A percentile compares a stretch with the other conserved stretches of the same genome.
Conservation (phyloP, 1,139 yeast species). For the Nadsonia commutata region DNA sequence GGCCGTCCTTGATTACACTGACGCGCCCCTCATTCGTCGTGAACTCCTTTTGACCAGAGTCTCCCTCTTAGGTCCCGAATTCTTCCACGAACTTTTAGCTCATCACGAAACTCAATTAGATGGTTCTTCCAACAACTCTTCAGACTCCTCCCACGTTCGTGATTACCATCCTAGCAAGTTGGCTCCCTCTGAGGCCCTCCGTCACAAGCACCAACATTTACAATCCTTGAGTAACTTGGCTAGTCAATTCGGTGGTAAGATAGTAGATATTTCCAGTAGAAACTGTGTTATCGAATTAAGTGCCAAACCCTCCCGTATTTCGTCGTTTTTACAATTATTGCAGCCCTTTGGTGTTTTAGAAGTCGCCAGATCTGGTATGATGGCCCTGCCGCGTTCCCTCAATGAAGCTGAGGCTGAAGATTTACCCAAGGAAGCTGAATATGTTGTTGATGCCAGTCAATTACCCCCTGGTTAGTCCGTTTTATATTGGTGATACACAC, state of each 20-base stretch:
- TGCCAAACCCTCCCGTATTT: slow-evolving; percentile 84
- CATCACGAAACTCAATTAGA: slow-evolving; percentile 48
- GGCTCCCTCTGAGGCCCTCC: slow-evolving; percentile 81
- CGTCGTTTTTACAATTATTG: slow-evolving; percentile 72
- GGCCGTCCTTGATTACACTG: slow-evolving; percentile 89
- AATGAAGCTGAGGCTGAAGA: slow-evolving; percentile 37
- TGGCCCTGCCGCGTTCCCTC: slow-evolving; percentile 96
- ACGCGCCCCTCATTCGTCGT: slow-evolving; percentile 79
- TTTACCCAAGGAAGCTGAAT: slow-evolving; percentile 48
- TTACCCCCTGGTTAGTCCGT: slow-evolving; percentile 74
- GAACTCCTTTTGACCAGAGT: slow-evolving; percentile 85
- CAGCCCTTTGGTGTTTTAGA: slow-evolving; percentile 95
- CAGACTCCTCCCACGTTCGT: slow-evolving; percentile 14
- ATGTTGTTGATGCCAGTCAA: slow-evolving; percentile 30
- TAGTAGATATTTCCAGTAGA: slow-evolving; percentile 84
- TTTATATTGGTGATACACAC: no score
- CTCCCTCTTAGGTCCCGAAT: slow-evolving; percentile 89
- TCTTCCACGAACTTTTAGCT: slow-evolving; percentile 84
- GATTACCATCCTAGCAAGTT: slow-evolving; percentile 72
- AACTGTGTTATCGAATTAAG: slow-evolving; percentile 87
- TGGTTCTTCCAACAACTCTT: slow-evolving; percentile 10
- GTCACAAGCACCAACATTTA: slow-evolving; percentile 85
- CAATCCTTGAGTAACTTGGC: slow-evolving; percentile 71
- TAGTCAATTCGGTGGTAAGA: slow-evolving; percentile 78
- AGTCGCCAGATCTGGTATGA: slow-evolving; percentile 95